Evolutionary conservation across 2,329 filamentous ascomycete genomes (phyloP).

Genomic region (Colletotrichum sidae): DNA sequence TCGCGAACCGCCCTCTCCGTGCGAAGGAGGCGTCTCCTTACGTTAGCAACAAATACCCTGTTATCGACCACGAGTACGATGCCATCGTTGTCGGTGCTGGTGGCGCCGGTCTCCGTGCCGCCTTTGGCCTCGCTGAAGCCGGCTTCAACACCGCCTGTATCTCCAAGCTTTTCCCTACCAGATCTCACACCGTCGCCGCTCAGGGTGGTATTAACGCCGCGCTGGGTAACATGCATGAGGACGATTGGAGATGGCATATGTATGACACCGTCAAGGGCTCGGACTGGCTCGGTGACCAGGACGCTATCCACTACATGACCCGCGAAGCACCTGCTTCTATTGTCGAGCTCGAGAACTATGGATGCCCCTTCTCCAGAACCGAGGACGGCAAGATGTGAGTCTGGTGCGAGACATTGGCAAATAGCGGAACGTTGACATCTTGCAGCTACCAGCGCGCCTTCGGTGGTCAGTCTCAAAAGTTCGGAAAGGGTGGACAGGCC

Average conservation of each 20-base stretch:
- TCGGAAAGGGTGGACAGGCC: slow-evolving; percentile 95
- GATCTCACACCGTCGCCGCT: slow-evolving; percentile 85
- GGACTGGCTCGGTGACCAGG: slow-evolving; percentile 97
- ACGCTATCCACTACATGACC: slow-evolving; percentile 99
- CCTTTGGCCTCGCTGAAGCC: slow-evolving; percentile 87
- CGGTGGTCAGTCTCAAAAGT: slow-evolving; percentile 96
- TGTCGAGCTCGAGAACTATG: slow-evolving; percentile 96
- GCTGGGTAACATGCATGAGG: slow-evolving; percentile 95
- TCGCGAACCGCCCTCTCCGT: slow-evolving; percentile 85
- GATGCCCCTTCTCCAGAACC: slow-evolving; percentile 95
- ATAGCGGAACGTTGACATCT: slow-evolving; percentile 33
- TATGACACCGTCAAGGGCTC: slow-evolving; percentile 98
- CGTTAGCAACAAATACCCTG: slow-evolving; percentile 90
- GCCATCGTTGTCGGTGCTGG: slow-evolving; percentile 92
- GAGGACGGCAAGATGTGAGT: slow-evolving; percentile 93
- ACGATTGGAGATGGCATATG: slow-evolving; percentile 99
- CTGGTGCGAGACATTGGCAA: too few relatives aligned
- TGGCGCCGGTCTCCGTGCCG: slow-evolving; percentile 83
- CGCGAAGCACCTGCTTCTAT: slow-evolving; percentile 91
- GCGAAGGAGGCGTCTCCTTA: slow-evolving; percentile 93
- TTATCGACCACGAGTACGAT: slow-evolving; percentile 99
- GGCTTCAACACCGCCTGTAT: slow-evolving; percentile 93
- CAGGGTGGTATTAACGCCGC: slow-evolving; percentile 90
- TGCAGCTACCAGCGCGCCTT: slow-evolving; percentile 94
- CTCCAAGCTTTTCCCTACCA: slow-evolving; percentile 86